A percentile compares a stretch with the other conserved stretches of the same genome.
These are phyloP conservation scores for Rhodotorula kratochvilovae DNA, from an alignment of 768 basidiomycete genomes.

Conservation along the genomic window DNA sequence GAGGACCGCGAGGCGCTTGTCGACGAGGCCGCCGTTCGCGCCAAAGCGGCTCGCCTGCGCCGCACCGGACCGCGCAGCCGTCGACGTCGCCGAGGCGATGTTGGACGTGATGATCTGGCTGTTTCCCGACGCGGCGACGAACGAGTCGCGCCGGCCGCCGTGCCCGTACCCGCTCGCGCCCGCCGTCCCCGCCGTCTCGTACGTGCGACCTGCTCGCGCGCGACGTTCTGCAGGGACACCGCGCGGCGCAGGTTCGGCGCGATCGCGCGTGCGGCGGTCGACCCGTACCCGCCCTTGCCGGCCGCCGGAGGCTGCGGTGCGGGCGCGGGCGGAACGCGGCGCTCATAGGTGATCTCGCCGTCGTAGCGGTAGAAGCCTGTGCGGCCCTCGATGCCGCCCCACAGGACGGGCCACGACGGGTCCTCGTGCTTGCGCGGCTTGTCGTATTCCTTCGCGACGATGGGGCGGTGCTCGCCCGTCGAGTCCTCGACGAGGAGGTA, in stretches of 20 bases:
- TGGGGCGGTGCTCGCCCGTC: slow-evolving; percentile 72
- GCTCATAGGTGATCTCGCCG: slow-evolving; percentile 28
- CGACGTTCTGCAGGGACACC: slow-evolving; percentile 45
- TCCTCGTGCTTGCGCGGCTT: slow-evolving; percentile 54
- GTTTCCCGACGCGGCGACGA: slow-evolving; percentile 91
- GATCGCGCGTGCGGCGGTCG: neutral
- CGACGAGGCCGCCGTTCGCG: slow-evolving; percentile 28
- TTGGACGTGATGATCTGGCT: slow-evolving; percentile 87
- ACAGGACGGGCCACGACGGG: slow-evolving; percentile 74
- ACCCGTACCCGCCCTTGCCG: neutral
- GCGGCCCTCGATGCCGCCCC: slow-evolving; percentile 49
- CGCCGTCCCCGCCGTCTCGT: neutral
- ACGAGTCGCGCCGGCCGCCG: slow-evolving; percentile 45
- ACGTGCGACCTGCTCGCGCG: slow-evolving; percentile 1
- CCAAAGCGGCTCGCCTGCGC: slow-evolving; percentile 21
- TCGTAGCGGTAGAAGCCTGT: slow-evolving; percentile 40
- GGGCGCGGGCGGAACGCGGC: slow-evolving; percentile 1
- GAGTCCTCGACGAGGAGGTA: slow-evolving; percentile 92
- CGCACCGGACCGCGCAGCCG: slow-evolving; percentile 28
- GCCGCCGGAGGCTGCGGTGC: neutral
- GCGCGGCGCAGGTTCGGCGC: slow-evolving; percentile 44
- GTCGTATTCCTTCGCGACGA: slow-evolving; percentile 77
- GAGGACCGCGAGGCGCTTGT: slow-evolving; percentile 43
- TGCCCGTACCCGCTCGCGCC: slow-evolving; percentile 4
- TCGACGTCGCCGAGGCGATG: slow-evolving; percentile 61